These are phyloP conservation scores for Antitrichia curtipendula DNA, from an alignment of 225 moss, liverwort and hornwort species.

Conservation along the genomic window DNA sequence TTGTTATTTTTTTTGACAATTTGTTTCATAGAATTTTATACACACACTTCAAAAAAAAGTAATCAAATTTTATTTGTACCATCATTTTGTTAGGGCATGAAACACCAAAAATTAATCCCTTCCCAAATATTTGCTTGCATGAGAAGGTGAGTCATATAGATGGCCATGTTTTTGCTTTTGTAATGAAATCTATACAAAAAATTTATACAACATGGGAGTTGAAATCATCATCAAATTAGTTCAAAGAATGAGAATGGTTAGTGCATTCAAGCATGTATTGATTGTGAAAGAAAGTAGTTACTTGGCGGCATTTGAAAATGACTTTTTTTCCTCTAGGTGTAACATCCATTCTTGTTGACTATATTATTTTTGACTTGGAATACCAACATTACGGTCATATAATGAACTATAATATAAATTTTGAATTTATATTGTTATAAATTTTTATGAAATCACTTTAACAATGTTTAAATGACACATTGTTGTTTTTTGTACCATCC, in stretches of 20 bases:
- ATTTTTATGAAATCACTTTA: not conserved
- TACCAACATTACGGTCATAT: accelerated
- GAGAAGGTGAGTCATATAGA: accelerated
- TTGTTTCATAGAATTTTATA: not conserved
- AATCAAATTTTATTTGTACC: not conserved
- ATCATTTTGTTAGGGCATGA: accelerated
- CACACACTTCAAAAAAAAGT: not conserved
- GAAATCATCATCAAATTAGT: not conserved
- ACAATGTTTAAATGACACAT: too few relatives aligned
- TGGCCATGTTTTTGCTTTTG: not conserved
- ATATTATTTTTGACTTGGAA: not conserved
- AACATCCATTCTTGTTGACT: not conserved
- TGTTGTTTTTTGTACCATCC: not conserved
- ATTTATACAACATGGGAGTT: not conserved
- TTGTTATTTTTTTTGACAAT: too few relatives aligned
- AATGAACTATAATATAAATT: not conserved
- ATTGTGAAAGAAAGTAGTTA: not conserved
- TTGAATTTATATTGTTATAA: too few relatives aligned
- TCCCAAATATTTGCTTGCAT: not conserved
- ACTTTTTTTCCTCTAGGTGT: not conserved
- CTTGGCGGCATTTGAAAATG: accelerated
- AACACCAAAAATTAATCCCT: too few relatives aligned
- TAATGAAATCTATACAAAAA: not conserved
- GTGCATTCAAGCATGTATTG: not conserved
- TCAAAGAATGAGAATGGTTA: not conserved